Evolutionary conservation across 164 flowering plant genomes (phyloP).

Genomic region (Santalum album): DNA sequence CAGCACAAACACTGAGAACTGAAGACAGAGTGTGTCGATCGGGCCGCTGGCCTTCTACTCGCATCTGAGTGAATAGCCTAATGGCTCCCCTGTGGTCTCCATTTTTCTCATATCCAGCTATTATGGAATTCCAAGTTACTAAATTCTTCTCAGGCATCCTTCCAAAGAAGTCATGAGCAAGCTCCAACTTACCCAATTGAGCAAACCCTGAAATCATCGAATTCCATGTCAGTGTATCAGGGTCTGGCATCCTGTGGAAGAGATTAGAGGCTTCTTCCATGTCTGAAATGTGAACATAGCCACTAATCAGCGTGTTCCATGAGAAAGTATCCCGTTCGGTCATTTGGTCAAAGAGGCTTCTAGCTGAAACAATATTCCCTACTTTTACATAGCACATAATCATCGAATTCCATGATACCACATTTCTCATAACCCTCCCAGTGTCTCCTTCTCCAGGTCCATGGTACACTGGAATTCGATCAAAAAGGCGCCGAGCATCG

Average conservation of each 20-base stretch:
- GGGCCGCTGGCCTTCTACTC: slow-evolving; percentile 27
- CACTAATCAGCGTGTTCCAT: slow-evolving; percentile 48
- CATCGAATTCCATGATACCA: slow-evolving; percentile 49
- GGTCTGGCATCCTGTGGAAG: slow-evolving; percentile 31
- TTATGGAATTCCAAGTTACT: slow-evolving; percentile 39
- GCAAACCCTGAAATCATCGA: slow-evolving; percentile 31
- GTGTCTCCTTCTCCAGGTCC: slow-evolving; percentile 1
- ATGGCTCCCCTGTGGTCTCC: slow-evolving; percentile 25
- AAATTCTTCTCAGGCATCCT: slow-evolving; percentile 22
- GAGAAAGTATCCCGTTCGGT: slow-evolving; percentile 29
- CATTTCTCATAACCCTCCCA: slow-evolving; percentile 24
- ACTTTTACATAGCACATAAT: slow-evolving; percentile 37
- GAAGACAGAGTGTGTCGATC: slow-evolving; percentile 46
- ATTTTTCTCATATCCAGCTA: slow-evolving; percentile 35
- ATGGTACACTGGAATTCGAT: slow-evolving; percentile 19
- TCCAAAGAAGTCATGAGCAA: slow-evolving; percentile 22
- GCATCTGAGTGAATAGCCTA: slow-evolving; percentile 28
- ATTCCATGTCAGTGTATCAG: slow-evolving; percentile 37
- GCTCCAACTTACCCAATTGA: slow-evolving; percentile 22
- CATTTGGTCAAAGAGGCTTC: slow-evolving; percentile 39
- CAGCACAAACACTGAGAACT: slow-evolving; percentile 30
- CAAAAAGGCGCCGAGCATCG: slow-evolving; percentile 35
- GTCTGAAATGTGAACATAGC: slow-evolving; percentile 25
- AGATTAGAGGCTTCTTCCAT: slow-evolving; percentile 34
- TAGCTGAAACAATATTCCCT: slow-evolving; percentile 30